phyloP scores from a whole-genome alignment of 2,329 filamentous ascomycete genomes.

The Whalleya microplaca region DNA sequence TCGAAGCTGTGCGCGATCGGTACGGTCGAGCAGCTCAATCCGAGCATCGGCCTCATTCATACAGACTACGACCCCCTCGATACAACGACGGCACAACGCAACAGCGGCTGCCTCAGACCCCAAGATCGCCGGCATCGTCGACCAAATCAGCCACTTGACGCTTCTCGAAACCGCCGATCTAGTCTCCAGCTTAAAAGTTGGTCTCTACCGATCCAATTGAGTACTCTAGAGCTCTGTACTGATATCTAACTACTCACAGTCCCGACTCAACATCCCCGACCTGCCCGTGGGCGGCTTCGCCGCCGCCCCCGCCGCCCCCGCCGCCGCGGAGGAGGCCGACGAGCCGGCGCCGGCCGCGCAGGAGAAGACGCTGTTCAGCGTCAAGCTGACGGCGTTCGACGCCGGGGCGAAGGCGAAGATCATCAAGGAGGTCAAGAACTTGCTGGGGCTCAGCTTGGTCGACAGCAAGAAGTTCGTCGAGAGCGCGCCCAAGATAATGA shows the following conservation, averaged over 20 bases:
- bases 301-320: slow-evolving; percentile 64
- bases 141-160: slow-evolving; percentile 98
- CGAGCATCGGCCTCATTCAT: slow-evolving; percentile 50
- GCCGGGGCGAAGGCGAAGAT: slow-evolving; percentile 92
- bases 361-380: slow-evolving; percentile 96
- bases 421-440: slow-evolving; percentile 98
- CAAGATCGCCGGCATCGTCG: slow-evolving; percentile 93
- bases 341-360: slow-evolving; percentile 86
- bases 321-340: slow-evolving; percentile 78
- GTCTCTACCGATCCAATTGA: slow-evolving; percentile 12
- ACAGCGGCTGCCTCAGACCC: slow-evolving; percentile 79
- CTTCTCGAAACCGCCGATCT: slow-evolving; percentile 96
- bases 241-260: slow-evolving; percentile 53
- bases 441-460: slow-evolving; percentile 93
- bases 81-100: slow-evolving; percentile 82
- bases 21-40: slow-evolving; percentile 54
- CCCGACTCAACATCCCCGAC: slow-evolving; percentile 95
- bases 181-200: slow-evolving; percentile 91
- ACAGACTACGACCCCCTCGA: slow-evolving; percentile 51
- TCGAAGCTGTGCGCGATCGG: slow-evolving; percentile 66
- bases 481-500: slow-evolving; percentile 96
- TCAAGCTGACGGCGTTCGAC: slow-evolving; percentile 93
- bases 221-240: slow-evolving; percentile 9
- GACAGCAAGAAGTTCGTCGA: slow-evolving; percentile 99
- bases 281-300: slow-evolving; percentile 93